Evolutionary conservation across 1,284 basidiomycete genomes (phyloP).

Genomic region (Entoloma clypeatum): DNA sequence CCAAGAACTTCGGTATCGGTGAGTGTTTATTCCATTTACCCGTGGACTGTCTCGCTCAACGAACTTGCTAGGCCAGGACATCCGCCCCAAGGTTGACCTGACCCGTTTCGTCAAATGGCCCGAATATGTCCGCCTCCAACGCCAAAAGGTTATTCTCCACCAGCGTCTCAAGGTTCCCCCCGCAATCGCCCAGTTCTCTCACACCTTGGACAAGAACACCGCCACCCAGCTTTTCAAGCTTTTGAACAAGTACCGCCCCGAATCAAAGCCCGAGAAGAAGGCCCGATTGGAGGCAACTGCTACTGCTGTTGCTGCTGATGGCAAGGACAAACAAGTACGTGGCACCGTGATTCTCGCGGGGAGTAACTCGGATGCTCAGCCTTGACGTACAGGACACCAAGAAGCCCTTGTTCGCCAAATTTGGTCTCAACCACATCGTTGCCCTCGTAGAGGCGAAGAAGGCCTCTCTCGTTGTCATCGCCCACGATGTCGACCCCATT

Average conservation of each 20-base stretch:
- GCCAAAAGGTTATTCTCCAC: slow-evolving; percentile 98
- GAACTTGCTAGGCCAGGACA: slow-evolving; percentile 75
- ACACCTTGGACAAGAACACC: slow-evolving; percentile 99
- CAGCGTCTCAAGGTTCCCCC: slow-evolving; percentile 99
- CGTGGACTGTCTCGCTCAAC: neutral
- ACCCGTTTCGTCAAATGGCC: slow-evolving; percentile 99
- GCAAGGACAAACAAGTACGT: slow-evolving; percentile 62
- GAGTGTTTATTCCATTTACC: slow-evolving; percentile 25
- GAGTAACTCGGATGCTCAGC: too few relatives aligned
- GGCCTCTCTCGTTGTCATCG: slow-evolving; percentile 94
- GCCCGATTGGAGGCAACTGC: slow-evolving; percentile 81
- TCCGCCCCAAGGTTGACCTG: slow-evolving; percentile 87
- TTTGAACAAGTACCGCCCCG: slow-evolving; percentile 94
- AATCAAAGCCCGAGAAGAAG: slow-evolving; percentile 98
- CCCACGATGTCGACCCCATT: slow-evolving; percentile 98
- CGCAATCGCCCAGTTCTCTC: slow-evolving; percentile 96
- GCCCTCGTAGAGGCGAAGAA: slow-evolving; percentile 98
- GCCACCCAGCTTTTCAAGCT: slow-evolving; percentile 98
- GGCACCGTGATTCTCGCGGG: too few relatives aligned
- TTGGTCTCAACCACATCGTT: slow-evolving; percentile 95
- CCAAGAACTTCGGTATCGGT: slow-evolving; percentile 97
- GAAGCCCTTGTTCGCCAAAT: slow-evolving; percentile 96
- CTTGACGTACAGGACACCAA: slow-evolving; percentile 71
- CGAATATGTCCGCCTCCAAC: slow-evolving; percentile 96
- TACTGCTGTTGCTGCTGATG: slow-evolving; percentile 73